These are phyloP conservation scores for Typha latifolia DNA, from an alignment of 176 grass and related monocot genomes.

Conservation along the genomic window DNA sequence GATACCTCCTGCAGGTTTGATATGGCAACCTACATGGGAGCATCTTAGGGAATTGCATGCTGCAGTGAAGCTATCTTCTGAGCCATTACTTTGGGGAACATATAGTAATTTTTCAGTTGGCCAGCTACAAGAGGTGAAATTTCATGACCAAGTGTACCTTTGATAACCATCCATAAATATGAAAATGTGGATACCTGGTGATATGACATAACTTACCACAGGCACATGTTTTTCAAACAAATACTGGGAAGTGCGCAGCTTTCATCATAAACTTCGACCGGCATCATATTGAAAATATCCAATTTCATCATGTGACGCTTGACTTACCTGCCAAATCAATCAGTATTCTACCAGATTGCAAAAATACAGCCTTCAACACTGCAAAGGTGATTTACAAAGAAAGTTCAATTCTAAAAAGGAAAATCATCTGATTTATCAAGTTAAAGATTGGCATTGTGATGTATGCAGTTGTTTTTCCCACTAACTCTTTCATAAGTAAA, in stretches of 20 bases:
- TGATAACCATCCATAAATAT: too few species aligned
- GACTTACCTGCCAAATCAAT: slow-evolving; percentile 51
- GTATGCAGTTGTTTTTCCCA: neutral
- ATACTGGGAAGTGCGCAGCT: slow-evolving; percentile 44
- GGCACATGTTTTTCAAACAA: slow-evolving; percentile 81
- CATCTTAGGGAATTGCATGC: slow-evolving; percentile 84
- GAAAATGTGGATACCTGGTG: neutral
- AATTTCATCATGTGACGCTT: slow-evolving; percentile 47
- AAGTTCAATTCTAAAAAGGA: neutral
- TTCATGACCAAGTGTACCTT: neutral
- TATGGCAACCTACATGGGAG: slow-evolving; percentile 89
- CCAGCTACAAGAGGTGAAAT: slow-evolving; percentile 63
- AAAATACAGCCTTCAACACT: slow-evolving; percentile 53
- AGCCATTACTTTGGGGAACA: slow-evolving; percentile 54
- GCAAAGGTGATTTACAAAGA: slow-evolving; percentile 38
- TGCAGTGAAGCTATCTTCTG: slow-evolving; percentile 44
- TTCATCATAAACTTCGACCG: slow-evolving; percentile 71
- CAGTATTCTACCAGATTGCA: slow-evolving; percentile 64
- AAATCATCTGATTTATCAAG: neutral
- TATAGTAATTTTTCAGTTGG: slow-evolving; percentile 58
- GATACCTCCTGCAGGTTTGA: slow-evolving; percentile 38
- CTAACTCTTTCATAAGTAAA: too few species aligned
- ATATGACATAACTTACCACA: slow-evolving; percentile 26
- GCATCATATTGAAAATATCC: slow-evolving; percentile 13
- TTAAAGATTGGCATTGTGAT: neutral